phyloP scores from a whole-genome alignment of 345 rosid species.

The Linum tenue region DNA sequence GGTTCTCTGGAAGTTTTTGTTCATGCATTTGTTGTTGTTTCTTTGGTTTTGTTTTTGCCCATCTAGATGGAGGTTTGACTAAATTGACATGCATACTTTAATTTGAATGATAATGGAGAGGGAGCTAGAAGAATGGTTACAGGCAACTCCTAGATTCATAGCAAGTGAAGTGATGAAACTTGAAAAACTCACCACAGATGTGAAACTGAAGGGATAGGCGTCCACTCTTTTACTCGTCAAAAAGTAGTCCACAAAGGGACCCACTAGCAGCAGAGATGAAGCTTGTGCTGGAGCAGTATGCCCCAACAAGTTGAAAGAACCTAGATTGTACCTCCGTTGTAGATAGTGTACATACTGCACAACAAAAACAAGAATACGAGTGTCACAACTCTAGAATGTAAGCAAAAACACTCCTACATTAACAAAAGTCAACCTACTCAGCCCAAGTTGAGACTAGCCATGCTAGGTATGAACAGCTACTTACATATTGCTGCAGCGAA shows the following conservation, averaged over 20 bases:
- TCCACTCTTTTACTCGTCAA: constrained; percentile 70
- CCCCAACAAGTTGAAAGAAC: constrained; percentile 85
- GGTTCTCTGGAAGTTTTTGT: too few species aligned
- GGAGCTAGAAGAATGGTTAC: too few species aligned
- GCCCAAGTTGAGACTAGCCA: too few species aligned
- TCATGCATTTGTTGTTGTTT: too few species aligned
- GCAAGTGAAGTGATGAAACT: too few species aligned
- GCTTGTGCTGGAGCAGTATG: constrained; percentile 99
- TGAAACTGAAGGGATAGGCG: constrained; percentile 44
- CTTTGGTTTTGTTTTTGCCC: too few species aligned
- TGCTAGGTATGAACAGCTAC: constrained; percentile 14
- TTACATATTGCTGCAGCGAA: constrained; percentile 92
- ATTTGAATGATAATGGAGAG: too few species aligned
- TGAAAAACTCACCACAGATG: constrained; percentile 49
- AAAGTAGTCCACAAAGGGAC: constrained; percentile 90
- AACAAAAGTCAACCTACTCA: too few species aligned
- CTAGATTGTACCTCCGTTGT: constrained; percentile 76
- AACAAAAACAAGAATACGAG: constrained; percentile 7
- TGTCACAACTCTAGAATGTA: constrained; percentile 1
- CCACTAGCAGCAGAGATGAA: constrained; percentile 62
- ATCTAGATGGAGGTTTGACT: too few species aligned
- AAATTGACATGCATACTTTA: too few species aligned
- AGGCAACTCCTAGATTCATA: too few species aligned
- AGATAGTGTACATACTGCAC: constrained; percentile 91
- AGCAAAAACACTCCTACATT: too few species aligned